Evolutionary conservation across 208 protist species (phyloP).

Genomic region (Crithidia acanthocephali): DNA sequence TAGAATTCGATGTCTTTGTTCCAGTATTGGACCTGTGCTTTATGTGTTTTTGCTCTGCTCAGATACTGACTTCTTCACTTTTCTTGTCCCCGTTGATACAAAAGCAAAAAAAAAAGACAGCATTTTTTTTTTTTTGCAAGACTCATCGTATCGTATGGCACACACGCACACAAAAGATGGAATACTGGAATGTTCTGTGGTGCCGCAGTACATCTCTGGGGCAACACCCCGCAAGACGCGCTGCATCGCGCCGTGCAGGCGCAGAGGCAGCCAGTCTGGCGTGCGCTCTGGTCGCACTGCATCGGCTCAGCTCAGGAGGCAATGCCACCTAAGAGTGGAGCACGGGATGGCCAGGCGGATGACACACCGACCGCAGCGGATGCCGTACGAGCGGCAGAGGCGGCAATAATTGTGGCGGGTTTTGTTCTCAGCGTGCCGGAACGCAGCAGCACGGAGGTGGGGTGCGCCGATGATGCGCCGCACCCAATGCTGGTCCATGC

Average conservation of each 20-base stretch:
- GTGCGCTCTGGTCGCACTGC: slow-evolving; percentile 19
- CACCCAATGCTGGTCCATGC: neutral
- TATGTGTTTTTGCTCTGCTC: too few species aligned
- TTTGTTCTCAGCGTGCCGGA: slow-evolving; percentile 50
- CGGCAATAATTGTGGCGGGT: slow-evolving; percentile 43
- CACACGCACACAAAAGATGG: too few species aligned
- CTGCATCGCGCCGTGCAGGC: slow-evolving; percentile 28
- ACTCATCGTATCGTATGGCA: too few species aligned
- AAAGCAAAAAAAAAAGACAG: too few species aligned
- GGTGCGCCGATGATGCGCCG: neutral
- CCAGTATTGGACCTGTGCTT: too few species aligned
- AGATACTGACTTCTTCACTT: too few species aligned
- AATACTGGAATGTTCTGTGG: neutral
- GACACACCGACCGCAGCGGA: accelerated
- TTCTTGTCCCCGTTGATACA: too few species aligned
- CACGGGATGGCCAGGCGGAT: neutral
- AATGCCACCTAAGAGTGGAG: neutral
- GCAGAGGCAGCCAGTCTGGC: slow-evolving; percentile 20
- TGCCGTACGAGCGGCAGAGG: neutral
- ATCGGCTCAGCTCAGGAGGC: neutral
- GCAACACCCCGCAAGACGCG: slow-evolving; percentile 14
- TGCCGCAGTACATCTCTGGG: slow-evolving; percentile 18
- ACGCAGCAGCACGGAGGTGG: neutral
- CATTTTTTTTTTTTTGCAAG: too few species aligned
- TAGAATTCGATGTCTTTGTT: too few species aligned